Evolutionary conservation across 1,139 yeast species (phyloP).

Genomic region (Groenewaldozyma auringiensis): DNA sequence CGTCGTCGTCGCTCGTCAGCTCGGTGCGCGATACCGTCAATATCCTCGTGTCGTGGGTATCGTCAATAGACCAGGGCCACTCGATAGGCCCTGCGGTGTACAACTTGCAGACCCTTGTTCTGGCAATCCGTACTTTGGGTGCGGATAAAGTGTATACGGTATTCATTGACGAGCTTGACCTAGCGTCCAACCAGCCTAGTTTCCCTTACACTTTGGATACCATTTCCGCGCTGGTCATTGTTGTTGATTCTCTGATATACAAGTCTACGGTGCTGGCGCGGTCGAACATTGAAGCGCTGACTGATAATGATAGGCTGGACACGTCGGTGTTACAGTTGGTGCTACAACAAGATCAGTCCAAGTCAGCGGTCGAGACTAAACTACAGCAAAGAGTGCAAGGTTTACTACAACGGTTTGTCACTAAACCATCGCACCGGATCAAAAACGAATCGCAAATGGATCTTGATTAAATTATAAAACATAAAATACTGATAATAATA

Average conservation of each 20-base stretch:
- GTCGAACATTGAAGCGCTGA: not conserved
- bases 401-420: conserved; percentile 5
- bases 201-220: conserved; percentile 2
- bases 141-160: conserved; percentile 39
- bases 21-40: conserved; percentile 22
- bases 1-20: conserved; percentile 7
- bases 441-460: too few species aligned
- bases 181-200: not conserved
- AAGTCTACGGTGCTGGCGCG: conserved; percentile 3
- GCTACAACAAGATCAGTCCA: not conserved
- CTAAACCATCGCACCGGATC: too few species aligned
- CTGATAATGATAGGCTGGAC: conserved; percentile 1
- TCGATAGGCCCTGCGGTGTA: conserved; percentile 22
- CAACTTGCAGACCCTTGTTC: conserved; percentile 48
- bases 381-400: conserved; percentile 6
- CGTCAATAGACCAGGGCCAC: conserved; percentile 18
- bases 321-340: conserved; percentile 4
- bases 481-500: too few species aligned
- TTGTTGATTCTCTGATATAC: conserved; percentile 5
- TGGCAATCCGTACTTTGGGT: conserved; percentile 42
- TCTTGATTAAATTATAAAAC: not conserved
- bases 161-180: conserved; percentile 22
- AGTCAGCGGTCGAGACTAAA: not conserved
- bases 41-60: conserved; percentile 22
- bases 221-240: conserved; percentile 11